These are phyloP conservation scores for Magnusiomyces clavatus DNA, from an alignment of 1,139 yeast genomes.

Conservation along the genomic window DNA sequence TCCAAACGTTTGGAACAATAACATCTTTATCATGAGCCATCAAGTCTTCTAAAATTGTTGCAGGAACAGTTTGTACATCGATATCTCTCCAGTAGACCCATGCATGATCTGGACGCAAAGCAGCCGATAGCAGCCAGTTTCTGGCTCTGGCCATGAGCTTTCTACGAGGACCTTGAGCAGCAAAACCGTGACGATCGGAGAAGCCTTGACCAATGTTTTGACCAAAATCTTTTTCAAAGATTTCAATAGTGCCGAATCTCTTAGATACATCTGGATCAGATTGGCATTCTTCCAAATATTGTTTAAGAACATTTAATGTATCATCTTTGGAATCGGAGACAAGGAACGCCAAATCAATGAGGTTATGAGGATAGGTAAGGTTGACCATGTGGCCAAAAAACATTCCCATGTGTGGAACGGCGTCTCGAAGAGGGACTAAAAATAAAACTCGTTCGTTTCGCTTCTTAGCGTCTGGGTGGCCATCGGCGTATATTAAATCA, in stretches of 20 bases:
- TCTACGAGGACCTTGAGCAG: constrained; percentile 66
- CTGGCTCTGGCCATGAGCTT: constrained; percentile 69
- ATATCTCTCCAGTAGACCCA: constrained; percentile 82
- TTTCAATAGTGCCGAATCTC: constrained; percentile 53
- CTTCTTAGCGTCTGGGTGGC: constrained; percentile 43
- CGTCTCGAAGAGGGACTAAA: constrained; percentile 65
- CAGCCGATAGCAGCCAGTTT: constrained; percentile 58
- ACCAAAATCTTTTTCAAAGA: constrained; percentile 57
- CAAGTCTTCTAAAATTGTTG: constrained; percentile 53
- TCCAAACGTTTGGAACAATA: constrained; percentile 84
- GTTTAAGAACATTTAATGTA: constrained; percentile 45
- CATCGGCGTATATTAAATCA: constrained; percentile 40
- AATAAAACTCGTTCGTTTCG: constrained; percentile 50
- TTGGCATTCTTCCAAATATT: constrained; percentile 42
- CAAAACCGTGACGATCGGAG: constrained; percentile 68
- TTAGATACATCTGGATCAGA: constrained; percentile 48
- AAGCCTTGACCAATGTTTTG: constrained; percentile 76
- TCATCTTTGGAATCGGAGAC: constrained; percentile 64
- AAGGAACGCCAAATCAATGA: constrained; percentile 56
- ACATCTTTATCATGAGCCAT: constrained; percentile 61
- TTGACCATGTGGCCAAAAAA: constrained; percentile 53
- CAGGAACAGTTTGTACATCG: constrained; percentile 58
- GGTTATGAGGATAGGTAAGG: constrained; percentile 58
- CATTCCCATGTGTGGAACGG: constrained; percentile 59
- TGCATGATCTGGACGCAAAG: constrained; percentile 59